Evolutionary conservation across 208 protist species (phyloP).

Genomic region (Plasmodiophora brassicae): DNA sequence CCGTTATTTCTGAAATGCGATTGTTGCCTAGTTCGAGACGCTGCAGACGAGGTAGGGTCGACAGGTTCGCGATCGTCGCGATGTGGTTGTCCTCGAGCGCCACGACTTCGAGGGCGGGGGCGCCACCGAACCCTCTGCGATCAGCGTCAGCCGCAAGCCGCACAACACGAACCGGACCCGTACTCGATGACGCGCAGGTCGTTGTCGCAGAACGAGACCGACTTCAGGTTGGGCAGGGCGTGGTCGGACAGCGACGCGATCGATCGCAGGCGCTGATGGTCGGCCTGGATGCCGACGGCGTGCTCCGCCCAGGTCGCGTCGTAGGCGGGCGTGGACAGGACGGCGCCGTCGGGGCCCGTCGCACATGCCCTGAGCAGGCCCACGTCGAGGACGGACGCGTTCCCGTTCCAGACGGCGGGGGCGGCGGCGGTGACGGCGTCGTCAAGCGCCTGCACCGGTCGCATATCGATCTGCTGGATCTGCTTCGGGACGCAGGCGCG

Average conservation of each 20-base stretch:
- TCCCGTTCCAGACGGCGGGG: too few species aligned
- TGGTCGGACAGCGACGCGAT: not conserved
- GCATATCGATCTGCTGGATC: too few species aligned
- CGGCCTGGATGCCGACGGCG: not conserved
- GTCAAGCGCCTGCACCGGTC: too few species aligned
- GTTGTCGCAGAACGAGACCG: constrained; percentile 50
- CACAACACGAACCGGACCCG: not conserved
- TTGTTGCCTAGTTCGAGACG: constrained; percentile 57
- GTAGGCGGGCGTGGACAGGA: not conserved
- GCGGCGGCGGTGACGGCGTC: too few species aligned
- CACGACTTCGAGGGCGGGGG: constrained; percentile 55
- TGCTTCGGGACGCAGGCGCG: too few species aligned
- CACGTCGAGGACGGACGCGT: too few species aligned
- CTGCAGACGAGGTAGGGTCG: not conserved
- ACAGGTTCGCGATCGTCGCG: constrained; percentile 42
- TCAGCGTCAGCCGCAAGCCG: not conserved
- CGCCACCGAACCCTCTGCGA: constrained; percentile 44
- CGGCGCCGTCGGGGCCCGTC: not conserved
- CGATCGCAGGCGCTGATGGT: not conserved
- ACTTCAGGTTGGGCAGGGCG: constrained; percentile 37
- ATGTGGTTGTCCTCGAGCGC: constrained; percentile 61
- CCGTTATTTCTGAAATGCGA: constrained; percentile 53
- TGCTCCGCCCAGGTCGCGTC: too few species aligned
- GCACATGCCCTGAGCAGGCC: too few species aligned
- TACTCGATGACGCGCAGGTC: constrained; percentile 48